Conservation (phyloP, 2,329 filamentous ascomycete species). For the Claviceps sorghi region DNA sequence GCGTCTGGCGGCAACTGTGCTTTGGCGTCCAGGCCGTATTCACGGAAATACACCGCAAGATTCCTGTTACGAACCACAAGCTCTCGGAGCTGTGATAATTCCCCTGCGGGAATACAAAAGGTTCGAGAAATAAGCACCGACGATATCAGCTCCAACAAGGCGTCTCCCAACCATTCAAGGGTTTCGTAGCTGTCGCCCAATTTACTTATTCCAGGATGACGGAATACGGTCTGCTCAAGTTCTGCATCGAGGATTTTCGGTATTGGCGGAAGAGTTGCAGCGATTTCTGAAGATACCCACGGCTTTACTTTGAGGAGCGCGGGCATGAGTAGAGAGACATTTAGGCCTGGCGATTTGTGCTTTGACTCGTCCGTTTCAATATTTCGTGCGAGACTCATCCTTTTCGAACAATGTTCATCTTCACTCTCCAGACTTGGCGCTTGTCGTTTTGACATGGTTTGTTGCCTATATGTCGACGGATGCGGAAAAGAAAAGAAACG, state of each 20-base stretch:
- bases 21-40: constrained; percentile 56
- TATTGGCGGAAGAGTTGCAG: constrained; percentile 36
- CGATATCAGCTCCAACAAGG: constrained; percentile 66
- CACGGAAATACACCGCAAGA: constrained; percentile 50
- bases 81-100: constrained; percentile 64
- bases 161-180: constrained; percentile 80
- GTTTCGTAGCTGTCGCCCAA: constrained; percentile 49
- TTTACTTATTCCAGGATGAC: constrained; percentile 38
- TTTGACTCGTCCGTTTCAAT: neutral
- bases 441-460: constrained; percentile 3
- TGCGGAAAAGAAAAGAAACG: neutral
- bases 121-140: constrained; percentile 61
- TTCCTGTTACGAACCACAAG: constrained; percentile 68
- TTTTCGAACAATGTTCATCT: constrained; percentile 5
- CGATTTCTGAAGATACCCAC: constrained; percentile 38
- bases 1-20: constrained; percentile 40
- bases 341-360: neutral
- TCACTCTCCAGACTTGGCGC: neutral
- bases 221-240: constrained; percentile 51
- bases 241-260: constrained; percentile 44
- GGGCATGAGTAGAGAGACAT: constrained; percentile 3
- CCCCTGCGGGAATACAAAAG: constrained; percentile 53
- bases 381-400: neutral
- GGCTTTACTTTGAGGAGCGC: constrained; percentile 19
- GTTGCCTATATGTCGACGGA: neutral